phyloP scores from a whole-genome alignment of 768 basidiomycete species.

The Termitomyces sp. region DNA sequence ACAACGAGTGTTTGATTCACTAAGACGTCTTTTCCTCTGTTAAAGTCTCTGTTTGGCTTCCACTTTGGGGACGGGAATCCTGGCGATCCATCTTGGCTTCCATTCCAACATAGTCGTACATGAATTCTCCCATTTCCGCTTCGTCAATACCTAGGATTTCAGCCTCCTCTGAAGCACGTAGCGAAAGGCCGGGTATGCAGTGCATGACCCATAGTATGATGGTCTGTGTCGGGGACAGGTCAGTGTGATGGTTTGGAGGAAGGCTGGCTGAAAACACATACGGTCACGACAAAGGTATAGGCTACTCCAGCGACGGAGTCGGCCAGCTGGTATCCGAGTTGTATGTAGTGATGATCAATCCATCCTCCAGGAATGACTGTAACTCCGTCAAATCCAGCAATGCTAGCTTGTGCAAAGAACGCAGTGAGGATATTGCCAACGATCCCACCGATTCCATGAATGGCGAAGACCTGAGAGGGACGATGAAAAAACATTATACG shows the following conservation, averaged over 20 bases:
- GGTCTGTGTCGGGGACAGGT: constrained; percentile 38
- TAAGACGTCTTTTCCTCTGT: no score
- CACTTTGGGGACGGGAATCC: not conserved
- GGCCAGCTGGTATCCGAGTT: constrained; percentile 84
- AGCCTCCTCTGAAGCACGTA: not conserved
- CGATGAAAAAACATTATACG: not conserved
- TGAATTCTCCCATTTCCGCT: not conserved
- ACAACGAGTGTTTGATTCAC: no score
- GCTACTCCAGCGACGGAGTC: constrained; percentile 59
- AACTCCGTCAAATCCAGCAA: constrained; percentile 78
- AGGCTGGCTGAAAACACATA: constrained; percentile 26
- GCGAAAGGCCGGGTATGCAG: not conserved
- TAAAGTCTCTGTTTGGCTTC: not conserved
- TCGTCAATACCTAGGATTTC: not conserved
- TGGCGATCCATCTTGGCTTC: not conserved
- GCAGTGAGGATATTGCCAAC: constrained; percentile 83
- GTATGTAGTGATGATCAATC: constrained; percentile 76
- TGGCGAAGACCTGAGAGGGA: constrained; percentile 74
- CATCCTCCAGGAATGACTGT: constrained; percentile 74
- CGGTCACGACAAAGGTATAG: constrained; percentile 75
- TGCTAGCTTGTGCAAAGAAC: constrained; percentile 76
- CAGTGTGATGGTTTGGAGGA: not conserved
- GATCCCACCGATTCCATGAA: constrained; percentile 73
- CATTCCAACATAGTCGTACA: not conserved
- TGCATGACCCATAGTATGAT: constrained; percentile 83